Base-by-base conservation (phyloP, 2,329 filamentous ascomycete genomes). In the Sphaerostilbella broomeana region DNA sequence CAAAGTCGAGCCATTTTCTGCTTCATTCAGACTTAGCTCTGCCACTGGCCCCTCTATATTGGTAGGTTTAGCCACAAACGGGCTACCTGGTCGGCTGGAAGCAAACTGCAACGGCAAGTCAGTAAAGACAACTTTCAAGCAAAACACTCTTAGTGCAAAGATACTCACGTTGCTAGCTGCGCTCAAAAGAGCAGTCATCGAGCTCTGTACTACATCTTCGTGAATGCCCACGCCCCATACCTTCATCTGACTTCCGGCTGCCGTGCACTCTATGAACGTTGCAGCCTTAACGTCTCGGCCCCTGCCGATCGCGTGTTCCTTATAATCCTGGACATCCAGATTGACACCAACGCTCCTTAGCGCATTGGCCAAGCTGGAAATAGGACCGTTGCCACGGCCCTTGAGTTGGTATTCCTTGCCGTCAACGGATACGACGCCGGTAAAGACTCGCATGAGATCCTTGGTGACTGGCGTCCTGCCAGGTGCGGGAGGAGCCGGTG, bases 311-410 rank as follows among this genome's bases (percentile, higher is more conserved):
- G 89, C 84, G 64, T 97, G 90, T 63, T 97, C 92, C 70, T 94
- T 95, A 71, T 97, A 97, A 61, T 95, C 87, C 31, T 81, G 77
- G 36, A 97, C 87, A 57, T 97, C 90, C 17, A 97, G 70, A 55
- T 94, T 82, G 47, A 97, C 82, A 43, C 86, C 86, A 22, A 97
- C 66, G 12, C 72, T 72, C 51, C 78, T 77, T 29, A 98, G 73
- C 12, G 89, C 90, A 52, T 87, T 81, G 2, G 86, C 86, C 56
- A 97, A 67, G 47, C 84, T 86, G 4, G 88, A 95, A 52, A 97
- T 86, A 22, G 90, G 87, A 55, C 90, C 90, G 57, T 89, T 94
- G 22, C 90, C 90, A 8, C 81, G 76, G 46, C 92, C 90, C 21
- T 75, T 76, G 45, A 97, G 78, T 49, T 76, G 72, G 57, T 86